A percentile compares a stretch with the other conserved stretches of the same genome.
These are phyloP conservation scores for Arachnomyces sp. DNA, from an alignment of 2,329 filamentous ascomycete species.

Conservation along the genomic window DNA sequence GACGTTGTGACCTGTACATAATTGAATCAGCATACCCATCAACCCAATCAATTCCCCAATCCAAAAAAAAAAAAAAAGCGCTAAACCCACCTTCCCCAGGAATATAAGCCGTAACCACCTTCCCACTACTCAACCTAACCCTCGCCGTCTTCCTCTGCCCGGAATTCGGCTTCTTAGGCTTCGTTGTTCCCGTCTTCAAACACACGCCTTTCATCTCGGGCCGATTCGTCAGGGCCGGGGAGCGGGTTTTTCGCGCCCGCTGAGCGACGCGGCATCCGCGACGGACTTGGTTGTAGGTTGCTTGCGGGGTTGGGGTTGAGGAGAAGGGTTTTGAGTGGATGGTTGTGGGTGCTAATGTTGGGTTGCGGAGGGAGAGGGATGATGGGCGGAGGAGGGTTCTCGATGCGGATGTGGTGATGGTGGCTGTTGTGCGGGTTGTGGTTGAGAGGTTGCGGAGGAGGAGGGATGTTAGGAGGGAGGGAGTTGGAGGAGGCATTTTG, in stretches of 20 bases:
- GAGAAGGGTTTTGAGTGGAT: constrained; percentile 42
- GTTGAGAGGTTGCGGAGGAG: constrained; percentile 28
- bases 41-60: background rate
- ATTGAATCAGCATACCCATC: constrained; percentile 5
- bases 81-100: constrained; percentile 66
- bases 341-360: constrained; percentile 14
- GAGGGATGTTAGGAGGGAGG: constrained; percentile 26
- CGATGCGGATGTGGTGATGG: constrained; percentile 20
- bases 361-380: constrained; percentile 23
- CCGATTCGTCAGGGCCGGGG: constrained; percentile 67
- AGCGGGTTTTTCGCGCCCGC: constrained; percentile 74
- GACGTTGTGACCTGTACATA: constrained; percentile 69
- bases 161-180: constrained; percentile 98
- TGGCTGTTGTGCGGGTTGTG: constrained; percentile 22
- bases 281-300: constrained; percentile 67
- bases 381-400: constrained; percentile 8
- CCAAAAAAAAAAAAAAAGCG: constrained; percentile 3
- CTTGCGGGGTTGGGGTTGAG: constrained; percentile 47
- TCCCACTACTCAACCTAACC: constrained; percentile 78
- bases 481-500: constrained; percentile 21
- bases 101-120: constrained; percentile 85
- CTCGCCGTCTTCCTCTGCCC: constrained; percentile 93
- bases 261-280: constrained; percentile 71
- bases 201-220: constrained; percentile 94
- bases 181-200: constrained; percentile 83